phyloP scores from a whole-genome alignment of 495 filamentous ascomycete species.

The Penicillium tannophilum region DNA sequence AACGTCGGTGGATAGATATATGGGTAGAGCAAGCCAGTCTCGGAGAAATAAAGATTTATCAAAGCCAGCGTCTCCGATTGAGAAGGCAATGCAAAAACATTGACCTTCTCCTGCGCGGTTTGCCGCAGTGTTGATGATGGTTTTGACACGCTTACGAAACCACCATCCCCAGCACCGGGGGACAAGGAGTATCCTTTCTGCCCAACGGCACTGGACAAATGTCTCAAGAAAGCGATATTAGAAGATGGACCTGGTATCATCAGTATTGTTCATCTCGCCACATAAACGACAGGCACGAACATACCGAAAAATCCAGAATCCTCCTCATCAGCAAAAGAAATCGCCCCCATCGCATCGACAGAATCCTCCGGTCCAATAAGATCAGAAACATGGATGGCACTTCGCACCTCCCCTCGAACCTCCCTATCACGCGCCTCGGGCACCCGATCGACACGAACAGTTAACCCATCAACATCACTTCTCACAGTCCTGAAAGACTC shows the following conservation, averaged over 20 bases:
- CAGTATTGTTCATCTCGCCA: conserved; percentile 7
- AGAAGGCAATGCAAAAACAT: conserved; percentile 31
- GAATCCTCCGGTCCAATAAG: conserved; percentile 32
- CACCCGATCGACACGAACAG: conserved; percentile 11
- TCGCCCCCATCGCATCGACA: conserved; percentile 46
- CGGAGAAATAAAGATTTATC: conserved; percentile 39
- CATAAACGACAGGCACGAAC: neutral
- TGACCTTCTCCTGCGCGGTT: neutral
- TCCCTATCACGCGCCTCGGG: neutral
- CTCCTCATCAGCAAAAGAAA: conserved; percentile 45
- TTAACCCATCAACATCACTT: conserved; percentile 32
- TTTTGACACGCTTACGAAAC: conserved; percentile 28
- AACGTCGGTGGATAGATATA: conserved; percentile 41
- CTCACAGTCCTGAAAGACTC: conserved; percentile 25
- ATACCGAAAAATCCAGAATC: conserved; percentile 52
- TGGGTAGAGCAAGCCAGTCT: conserved; percentile 44
- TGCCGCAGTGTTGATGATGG: conserved; percentile 19
- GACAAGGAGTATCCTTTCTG: conserved; percentile 13
- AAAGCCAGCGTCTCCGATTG: conserved; percentile 24
- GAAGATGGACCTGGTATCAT: conserved; percentile 46
- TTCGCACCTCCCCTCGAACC: neutral
- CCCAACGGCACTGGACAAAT: conserved; percentile 32
- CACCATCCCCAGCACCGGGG: conserved; percentile 16
- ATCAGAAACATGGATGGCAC: conserved; percentile 11
- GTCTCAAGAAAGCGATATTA: conserved; percentile 50